These are phyloP conservation scores for Psilocybe subaeruginosa DNA, from an alignment of 768 basidiomycete genomes.

Conservation along the genomic window DNA sequence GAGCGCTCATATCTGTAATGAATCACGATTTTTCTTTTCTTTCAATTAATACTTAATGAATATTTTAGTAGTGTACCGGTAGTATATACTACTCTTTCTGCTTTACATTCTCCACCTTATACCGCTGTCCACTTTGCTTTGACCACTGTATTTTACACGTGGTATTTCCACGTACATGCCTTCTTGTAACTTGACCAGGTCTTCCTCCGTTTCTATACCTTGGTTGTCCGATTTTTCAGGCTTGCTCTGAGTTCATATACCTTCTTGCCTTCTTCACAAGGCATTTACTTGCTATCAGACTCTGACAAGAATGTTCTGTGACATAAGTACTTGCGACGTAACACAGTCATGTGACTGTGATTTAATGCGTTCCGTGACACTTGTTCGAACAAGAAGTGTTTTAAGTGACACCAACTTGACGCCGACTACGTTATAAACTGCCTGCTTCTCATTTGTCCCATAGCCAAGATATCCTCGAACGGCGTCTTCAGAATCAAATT, in stretches of 20 bases:
- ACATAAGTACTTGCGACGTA: background rate
- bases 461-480: background rate
- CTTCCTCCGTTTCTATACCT: background rate
- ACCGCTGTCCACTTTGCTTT: background rate
- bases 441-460: background rate
- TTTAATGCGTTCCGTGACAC: conserved; percentile 3
- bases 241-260: too few relatives aligned
- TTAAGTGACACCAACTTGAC: too few relatives aligned
- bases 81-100: background rate
- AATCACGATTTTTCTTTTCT: background rate
- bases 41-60: background rate
- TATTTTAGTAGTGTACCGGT: background rate
- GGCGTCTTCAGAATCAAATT: background rate
- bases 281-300: too few relatives aligned
- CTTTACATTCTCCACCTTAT: background rate
- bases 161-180: too few relatives aligned
- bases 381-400: background rate
- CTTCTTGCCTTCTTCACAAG: too few relatives aligned
- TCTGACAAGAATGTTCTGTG: background rate
- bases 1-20: background rate
- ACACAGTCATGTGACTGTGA: conserved; percentile 7
- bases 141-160: background rate
- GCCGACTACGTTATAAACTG: too few relatives aligned
- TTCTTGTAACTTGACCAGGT: too few relatives aligned
- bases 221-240: background rate